These are phyloP conservation scores for Didymella keratinophila DNA, from an alignment of 2,329 filamentous ascomycete genomes.

Conservation along the genomic window DNA sequence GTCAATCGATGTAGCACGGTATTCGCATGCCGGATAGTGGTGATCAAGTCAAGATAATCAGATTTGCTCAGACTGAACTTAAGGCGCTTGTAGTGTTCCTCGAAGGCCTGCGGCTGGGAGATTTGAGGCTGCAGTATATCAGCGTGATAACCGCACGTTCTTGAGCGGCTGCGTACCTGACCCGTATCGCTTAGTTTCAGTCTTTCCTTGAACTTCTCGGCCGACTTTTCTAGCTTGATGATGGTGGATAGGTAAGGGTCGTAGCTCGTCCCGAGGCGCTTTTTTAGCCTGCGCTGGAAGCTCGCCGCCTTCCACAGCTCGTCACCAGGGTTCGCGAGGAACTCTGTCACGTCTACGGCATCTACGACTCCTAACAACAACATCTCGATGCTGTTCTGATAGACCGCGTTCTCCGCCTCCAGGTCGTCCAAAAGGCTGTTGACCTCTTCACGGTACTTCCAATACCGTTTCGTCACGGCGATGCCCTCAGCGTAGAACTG, in stretches of 20 bases:
- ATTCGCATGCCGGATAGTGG: conserved; percentile 14
- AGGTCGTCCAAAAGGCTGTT: conserved; percentile 33
- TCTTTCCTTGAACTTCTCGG: background rate
- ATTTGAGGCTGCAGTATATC: conserved; percentile 36
- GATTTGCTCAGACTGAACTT: conserved; percentile 39
- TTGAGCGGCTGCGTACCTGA: background rate
- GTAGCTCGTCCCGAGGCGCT: conserved; percentile 5
- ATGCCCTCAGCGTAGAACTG: conserved; percentile 45
- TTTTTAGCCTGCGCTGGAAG: conserved; percentile 3
- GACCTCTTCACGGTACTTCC: conserved; percentile 34
- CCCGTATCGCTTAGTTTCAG: background rate
- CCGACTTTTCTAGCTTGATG: background rate
- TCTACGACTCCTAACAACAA: conserved; percentile 2
- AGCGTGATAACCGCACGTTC: conserved; percentile 17
- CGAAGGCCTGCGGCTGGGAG: conserved; percentile 32
- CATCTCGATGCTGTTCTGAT: conserved; percentile 6
- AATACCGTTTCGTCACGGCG: conserved; percentile 37
- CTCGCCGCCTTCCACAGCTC: background rate
- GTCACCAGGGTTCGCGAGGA: conserved; percentile 8
- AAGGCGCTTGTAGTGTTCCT: conserved; percentile 40
- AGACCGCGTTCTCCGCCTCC: conserved; percentile 1
- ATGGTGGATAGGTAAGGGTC: background rate
- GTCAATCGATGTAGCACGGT: conserved; percentile 1
- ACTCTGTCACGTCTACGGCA: conserved; percentile 1
- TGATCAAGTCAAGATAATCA: conserved; percentile 39